Conservation (phyloP, 192 early-diverging fungal genomes). For the Entomortierella chlamydospora region DNA sequence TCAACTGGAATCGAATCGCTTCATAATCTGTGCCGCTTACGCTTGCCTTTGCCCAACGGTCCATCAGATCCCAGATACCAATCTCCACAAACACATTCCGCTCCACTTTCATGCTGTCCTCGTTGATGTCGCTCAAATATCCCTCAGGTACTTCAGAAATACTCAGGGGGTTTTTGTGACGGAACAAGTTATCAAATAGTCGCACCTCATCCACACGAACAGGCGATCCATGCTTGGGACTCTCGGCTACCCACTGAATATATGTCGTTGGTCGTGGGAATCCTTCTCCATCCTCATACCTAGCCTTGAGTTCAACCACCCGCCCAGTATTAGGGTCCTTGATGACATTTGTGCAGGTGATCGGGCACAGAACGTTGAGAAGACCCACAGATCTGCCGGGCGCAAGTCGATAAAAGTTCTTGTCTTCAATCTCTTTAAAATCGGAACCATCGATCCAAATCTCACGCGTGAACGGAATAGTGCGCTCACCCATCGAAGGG, state of each 20-base stretch:
- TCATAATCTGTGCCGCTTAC: constrained; percentile 74
- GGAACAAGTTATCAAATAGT: constrained; percentile 89
- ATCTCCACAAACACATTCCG: constrained; percentile 85
- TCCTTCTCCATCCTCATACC: constrained; percentile 76
- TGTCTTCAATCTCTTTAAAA: constrained; percentile 92
- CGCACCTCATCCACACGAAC: constrained; percentile 86
- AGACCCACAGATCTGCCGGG: constrained; percentile 95
- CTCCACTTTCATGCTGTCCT: constrained; percentile 78
- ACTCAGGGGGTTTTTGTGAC: constrained; percentile 87
- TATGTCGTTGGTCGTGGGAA: constrained; percentile 93
- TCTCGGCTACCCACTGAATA: constrained; percentile 98
- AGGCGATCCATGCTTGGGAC: constrained; percentile 83
- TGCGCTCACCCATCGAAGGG: constrained; percentile 84
- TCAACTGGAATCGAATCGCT: constrained; percentile 92
- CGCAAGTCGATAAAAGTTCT: constrained; percentile 95
- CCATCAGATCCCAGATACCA: constrained; percentile 79
- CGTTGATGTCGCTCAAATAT: constrained; percentile 91
- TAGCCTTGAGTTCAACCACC: constrained; percentile 84
- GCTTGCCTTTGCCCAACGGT: constrained; percentile 64
- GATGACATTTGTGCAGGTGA: constrained; percentile 83
- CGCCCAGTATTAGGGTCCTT: constrained; percentile 80
- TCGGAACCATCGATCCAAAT: constrained; percentile 96
- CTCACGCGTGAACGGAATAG: constrained; percentile 90
- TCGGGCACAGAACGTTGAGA: constrained; percentile 85
- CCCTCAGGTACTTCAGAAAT: constrained; percentile 86